phyloP scores from a whole-genome alignment of 2,329 filamentous ascomycete genomes.

The Cryphonectria japonica region DNA sequence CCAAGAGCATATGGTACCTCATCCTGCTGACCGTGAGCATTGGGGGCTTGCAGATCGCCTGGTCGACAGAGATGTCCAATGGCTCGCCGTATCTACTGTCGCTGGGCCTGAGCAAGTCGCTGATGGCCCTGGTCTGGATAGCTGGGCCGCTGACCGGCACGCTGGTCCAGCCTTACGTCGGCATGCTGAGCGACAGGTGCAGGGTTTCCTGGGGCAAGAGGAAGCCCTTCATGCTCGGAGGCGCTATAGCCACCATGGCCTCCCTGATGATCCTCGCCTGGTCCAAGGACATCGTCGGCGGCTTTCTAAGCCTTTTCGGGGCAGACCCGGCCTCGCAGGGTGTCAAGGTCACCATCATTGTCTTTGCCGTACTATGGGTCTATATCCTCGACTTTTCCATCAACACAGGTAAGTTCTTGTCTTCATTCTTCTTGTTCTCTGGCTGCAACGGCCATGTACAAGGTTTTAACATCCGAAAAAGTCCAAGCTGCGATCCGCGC shows the following conservation, averaged over 20 bases:
- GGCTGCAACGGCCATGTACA: neutral
- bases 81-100: constrained; percentile 84
- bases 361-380: constrained; percentile 82
- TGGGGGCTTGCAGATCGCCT: constrained; percentile 89
- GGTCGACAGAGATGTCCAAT: constrained; percentile 93
- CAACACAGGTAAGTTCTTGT: constrained; percentile 71
- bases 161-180: constrained; percentile 81
- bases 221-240: constrained; percentile 79
- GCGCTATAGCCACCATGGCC: constrained; percentile 67
- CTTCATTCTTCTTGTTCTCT: neutral
- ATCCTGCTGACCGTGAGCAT: constrained; percentile 85
- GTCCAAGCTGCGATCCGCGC: constrained; percentile 91
- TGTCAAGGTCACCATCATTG: constrained; percentile 69
- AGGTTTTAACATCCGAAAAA: constrained; percentile 33
- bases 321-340: constrained; percentile 66
- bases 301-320: constrained; percentile 71
- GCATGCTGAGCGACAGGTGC: constrained; percentile 80
- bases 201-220: constrained; percentile 75
- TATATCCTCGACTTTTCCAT: constrained; percentile 93
- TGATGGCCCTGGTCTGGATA: constrained; percentile 85
- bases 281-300: constrained; percentile 72
- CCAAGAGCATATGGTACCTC: constrained; percentile 85
- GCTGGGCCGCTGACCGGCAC: constrained; percentile 79
- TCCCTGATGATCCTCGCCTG: constrained; percentile 74
- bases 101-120: constrained; percentile 78